Evolutionary conservation across 2,329 filamentous ascomycete genomes (phyloP).

Genomic region (Monosporascus sp.): DNA sequence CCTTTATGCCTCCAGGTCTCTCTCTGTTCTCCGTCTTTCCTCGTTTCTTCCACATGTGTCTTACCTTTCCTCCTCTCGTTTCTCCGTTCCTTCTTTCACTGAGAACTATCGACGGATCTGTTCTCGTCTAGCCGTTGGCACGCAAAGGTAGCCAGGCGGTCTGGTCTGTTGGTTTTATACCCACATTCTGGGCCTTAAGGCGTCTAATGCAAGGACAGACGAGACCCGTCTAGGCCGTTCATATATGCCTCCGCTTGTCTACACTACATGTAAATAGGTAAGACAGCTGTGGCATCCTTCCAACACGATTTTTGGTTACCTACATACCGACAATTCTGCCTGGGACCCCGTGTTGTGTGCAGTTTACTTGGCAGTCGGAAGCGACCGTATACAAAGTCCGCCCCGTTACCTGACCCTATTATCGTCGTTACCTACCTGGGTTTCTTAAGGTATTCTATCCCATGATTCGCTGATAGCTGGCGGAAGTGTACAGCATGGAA

Average conservation of each 20-base stretch:
- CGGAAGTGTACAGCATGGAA: slow-evolving; percentile 34
- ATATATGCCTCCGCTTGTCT: neutral
- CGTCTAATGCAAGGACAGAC: neutral
- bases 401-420: slow-evolving; percentile 1
- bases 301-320: neutral
- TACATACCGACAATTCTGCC: neutral
- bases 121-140: neutral
- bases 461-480: slow-evolving; percentile 21
- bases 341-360: neutral
- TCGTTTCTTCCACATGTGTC: neutral
- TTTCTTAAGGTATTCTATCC: slow-evolving; percentile 19
- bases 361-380: neutral
- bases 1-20: slow-evolving; percentile 1
- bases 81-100: neutral
- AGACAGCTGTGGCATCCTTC: neutral
- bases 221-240: neutral
- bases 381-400: neutral
- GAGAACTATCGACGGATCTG: neutral
- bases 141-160: neutral
- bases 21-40: neutral
- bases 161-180: neutral
- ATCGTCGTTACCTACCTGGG: slow-evolving; percentile 13
- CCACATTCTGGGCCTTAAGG: neutral
- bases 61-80: neutral
- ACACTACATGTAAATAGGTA: neutral